These are phyloP conservation scores for Populus davidiana DNA, from an alignment of 345 rosid species.

Conservation along the genomic window DNA sequence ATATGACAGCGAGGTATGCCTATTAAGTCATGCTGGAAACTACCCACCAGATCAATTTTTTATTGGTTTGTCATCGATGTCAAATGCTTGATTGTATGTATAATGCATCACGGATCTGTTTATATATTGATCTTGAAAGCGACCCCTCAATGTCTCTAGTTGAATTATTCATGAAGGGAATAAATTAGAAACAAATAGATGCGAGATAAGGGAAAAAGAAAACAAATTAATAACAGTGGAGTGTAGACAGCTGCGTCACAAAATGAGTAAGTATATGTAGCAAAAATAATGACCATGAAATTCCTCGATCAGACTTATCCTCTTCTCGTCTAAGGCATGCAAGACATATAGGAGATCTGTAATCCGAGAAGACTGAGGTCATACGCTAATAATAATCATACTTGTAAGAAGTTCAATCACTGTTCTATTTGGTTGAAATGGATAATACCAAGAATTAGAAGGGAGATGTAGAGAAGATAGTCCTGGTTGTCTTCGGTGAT, in stretches of 20 bases:
- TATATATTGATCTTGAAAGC: neutral
- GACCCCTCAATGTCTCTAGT: neutral
- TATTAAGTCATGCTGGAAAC: neutral
- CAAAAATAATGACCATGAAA: neutral
- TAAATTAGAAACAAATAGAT: neutral
- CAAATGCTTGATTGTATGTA: neutral
- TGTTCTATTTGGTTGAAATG: neutral
- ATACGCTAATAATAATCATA: too few relatives aligned
- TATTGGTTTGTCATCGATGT: neutral
- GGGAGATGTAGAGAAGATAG: neutral
- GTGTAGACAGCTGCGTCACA: neutral
- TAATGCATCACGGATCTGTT: neutral
- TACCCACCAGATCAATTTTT: neutral
- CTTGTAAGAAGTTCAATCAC: too few relatives aligned
- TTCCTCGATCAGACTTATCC: neutral
- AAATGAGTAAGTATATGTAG: neutral
- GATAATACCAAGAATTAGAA: neutral
- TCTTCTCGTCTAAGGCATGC: neutral
- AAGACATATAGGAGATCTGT: too few relatives aligned
- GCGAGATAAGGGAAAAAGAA: too few relatives aligned
- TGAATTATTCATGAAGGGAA: neutral
- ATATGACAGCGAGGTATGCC: neutral
- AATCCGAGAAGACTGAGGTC: too few relatives aligned
- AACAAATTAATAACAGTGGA: neutral
- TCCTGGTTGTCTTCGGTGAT: too few relatives aligned